Percentiles rank a stretch among this genome's conserved stretches.
Conservation (phyloP, 352 stramenopile species). For the Phytophthora hibernalis region DNA sequence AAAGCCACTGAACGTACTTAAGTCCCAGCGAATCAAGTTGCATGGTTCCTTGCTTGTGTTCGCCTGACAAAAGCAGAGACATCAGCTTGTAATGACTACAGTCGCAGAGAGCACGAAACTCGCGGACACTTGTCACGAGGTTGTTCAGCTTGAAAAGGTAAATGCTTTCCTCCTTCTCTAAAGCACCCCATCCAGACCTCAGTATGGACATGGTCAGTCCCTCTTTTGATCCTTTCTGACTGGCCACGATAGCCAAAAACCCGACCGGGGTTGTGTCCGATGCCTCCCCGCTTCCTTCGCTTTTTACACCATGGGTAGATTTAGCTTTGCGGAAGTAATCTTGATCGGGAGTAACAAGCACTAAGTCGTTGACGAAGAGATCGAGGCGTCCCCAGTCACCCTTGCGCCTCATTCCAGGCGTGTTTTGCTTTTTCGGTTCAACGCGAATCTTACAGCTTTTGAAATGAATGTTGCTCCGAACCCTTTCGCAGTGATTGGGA, state of each 20-base stretch:
- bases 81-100: conserved; percentile 81
- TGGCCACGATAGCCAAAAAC: conserved; percentile 80
- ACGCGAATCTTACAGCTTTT: conserved; percentile 75
- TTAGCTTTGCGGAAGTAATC: conserved; percentile 59
- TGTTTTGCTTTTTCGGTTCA: conserved; percentile 59
- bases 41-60: conserved; percentile 78
- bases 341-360: conserved; percentile 68
- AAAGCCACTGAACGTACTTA: conserved; percentile 86
- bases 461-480: conserved; percentile 67
- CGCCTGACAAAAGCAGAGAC: conserved; percentile 76
- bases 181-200: conserved; percentile 50
- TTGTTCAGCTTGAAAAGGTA: conserved; percentile 90
- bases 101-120: conserved; percentile 88
- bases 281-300: conserved; percentile 19
- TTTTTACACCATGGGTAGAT: conserved; percentile 21
- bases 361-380: conserved; percentile 81
- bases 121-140: conserved; percentile 88
- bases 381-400: conserved; percentile 43
- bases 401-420: conserved; percentile 33
- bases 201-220: conserved; percentile 76
- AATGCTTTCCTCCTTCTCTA: conserved; percentile 61
- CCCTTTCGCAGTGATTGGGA: conserved; percentile 54
- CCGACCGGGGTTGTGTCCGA: conserved; percentile 36
- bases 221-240: conserved; percentile 73
- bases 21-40: conserved; percentile 80